phyloP scores from a whole-genome alignment of 805 yeast genomes.

The Metschnikowia santaceciliae region DNA sequence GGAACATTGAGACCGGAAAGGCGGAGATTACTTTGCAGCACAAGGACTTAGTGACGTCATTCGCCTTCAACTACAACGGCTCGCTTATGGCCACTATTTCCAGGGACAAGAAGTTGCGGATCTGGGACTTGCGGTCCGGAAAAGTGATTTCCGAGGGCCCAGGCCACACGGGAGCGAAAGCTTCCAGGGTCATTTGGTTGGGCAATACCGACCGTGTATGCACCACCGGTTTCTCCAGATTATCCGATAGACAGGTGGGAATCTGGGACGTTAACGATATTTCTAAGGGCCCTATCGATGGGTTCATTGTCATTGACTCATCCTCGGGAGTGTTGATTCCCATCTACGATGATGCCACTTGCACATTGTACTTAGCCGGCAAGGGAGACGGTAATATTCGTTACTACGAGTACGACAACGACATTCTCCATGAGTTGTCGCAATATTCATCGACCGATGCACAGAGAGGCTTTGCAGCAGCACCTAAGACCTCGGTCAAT shows the following conservation, averaged over 20 bases:
- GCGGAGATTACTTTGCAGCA: conserved; percentile 73
- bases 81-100: conserved; percentile 80
- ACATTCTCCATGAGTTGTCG: conserved; percentile 77
- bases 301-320: conserved; percentile 80
- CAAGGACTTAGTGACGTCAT: conserved; percentile 88
- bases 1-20: conserved; percentile 80
- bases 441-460: conserved; percentile 88
- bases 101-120: conserved; percentile 83
- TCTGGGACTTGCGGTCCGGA: conserved; percentile 86
- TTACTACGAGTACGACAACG: conserved; percentile 85
- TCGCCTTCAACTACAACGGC: conserved; percentile 89
- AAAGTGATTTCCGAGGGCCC: conserved; percentile 75
- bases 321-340: conserved; percentile 95
- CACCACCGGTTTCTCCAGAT: conserved; percentile 91
- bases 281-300: conserved; percentile 81
- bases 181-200: conserved; percentile 84
- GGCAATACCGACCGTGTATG: conserved; percentile 81
- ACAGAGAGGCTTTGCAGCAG: conserved; percentile 91
- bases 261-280: conserved; percentile 83
- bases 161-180: conserved; percentile 92
- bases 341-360: conserved; percentile 75
- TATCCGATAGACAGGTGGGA: conserved; percentile 93
- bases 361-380: conserved; percentile 85
- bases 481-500: conserved; percentile 79
- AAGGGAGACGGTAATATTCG: conserved; percentile 98